phyloP scores from a whole-genome alignment of 306 rosid genomes.

The Pterocarpus santalinus region DNA sequence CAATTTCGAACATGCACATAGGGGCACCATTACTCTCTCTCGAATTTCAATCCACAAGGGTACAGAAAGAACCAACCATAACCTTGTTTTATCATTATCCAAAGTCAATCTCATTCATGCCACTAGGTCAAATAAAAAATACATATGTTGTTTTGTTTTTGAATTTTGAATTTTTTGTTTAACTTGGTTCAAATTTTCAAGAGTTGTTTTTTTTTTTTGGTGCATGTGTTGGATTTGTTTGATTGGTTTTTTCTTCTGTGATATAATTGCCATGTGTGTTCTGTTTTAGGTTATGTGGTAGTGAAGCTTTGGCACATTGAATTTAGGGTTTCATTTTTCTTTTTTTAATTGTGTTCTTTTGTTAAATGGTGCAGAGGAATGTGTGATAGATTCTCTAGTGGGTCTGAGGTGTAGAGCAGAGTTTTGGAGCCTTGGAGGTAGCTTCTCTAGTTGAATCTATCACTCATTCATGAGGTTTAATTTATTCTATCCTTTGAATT shows the following conservation, averaged over 20 bases:
- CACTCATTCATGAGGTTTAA: slow-evolving; percentile 57
- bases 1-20: slow-evolving; percentile 26
- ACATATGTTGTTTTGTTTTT: neutral
- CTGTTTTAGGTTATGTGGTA: slow-evolving; percentile 23
- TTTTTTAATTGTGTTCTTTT: neutral
- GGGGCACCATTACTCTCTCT: slow-evolving; percentile 41
- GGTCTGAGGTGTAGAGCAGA: slow-evolving; percentile 51
- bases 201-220: slow-evolving; percentile 33
- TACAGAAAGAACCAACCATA: neutral
- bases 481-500: slow-evolving; percentile 38
- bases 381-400: slow-evolving; percentile 65
- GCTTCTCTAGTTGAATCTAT: slow-evolving; percentile 54
- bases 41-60: slow-evolving; percentile 35
- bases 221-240: slow-evolving; percentile 43
- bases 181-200: slow-evolving; percentile 1
- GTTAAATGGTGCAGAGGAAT: slow-evolving; percentile 55
- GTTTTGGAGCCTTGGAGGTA: slow-evolving; percentile 47
- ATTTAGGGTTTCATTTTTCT: slow-evolving; percentile 60
- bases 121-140: slow-evolving; percentile 1
- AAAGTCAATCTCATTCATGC: slow-evolving; percentile 50
- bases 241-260: slow-evolving; percentile 20
- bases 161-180: neutral
- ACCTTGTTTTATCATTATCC: slow-evolving; percentile 10
- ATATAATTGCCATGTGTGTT: slow-evolving; percentile 21
- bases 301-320: slow-evolving; percentile 41